These are phyloP conservation scores for Crucihimalaya himalaica DNA, from an alignment of 345 rosid species.

Conservation along the genomic window DNA sequence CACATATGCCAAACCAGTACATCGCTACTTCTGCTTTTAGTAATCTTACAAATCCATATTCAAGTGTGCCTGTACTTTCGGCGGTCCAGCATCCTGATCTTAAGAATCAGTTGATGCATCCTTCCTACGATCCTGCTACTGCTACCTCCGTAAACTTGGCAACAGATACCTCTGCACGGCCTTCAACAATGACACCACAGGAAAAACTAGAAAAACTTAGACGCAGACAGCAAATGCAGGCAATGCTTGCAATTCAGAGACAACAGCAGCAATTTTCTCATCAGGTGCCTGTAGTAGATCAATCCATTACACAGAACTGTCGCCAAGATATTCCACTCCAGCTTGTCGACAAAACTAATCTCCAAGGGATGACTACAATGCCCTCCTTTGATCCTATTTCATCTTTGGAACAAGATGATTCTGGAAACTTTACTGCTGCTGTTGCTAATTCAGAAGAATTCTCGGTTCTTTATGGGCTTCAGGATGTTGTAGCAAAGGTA, in stretches of 20 bases:
- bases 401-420: conserved; percentile 60
- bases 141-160: conserved; percentile 45
- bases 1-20: conserved; percentile 51
- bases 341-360: conserved; percentile 50
- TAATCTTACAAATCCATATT: conserved; percentile 55
- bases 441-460: conserved; percentile 58
- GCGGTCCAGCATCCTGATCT: conserved; percentile 53
- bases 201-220: conserved; percentile 92
- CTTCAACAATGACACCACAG: conserved; percentile 85
- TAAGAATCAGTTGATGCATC: conserved; percentile 50
- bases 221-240: conserved; percentile 96
- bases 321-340: conserved; percentile 53
- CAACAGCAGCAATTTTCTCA: conserved; percentile 73
- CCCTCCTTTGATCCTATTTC: conserved; percentile 63
- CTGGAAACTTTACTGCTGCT: conserved; percentile 48
- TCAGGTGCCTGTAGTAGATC: conserved; percentile 48
- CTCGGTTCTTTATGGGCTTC: conserved; percentile 62
- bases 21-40: conserved; percentile 52
- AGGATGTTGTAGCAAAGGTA: conserved; percentile 79
- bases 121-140: conserved; percentile 55
- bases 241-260: conserved; percentile 91
- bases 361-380: conserved; percentile 48
- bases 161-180: conserved; percentile 44
- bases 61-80: conserved; percentile 54
- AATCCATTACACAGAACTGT: conserved; percentile 44